These are phyloP conservation scores for Solanum hybrid DNA, from an alignment of 305 asterid species.

Conservation along the genomic window DNA sequence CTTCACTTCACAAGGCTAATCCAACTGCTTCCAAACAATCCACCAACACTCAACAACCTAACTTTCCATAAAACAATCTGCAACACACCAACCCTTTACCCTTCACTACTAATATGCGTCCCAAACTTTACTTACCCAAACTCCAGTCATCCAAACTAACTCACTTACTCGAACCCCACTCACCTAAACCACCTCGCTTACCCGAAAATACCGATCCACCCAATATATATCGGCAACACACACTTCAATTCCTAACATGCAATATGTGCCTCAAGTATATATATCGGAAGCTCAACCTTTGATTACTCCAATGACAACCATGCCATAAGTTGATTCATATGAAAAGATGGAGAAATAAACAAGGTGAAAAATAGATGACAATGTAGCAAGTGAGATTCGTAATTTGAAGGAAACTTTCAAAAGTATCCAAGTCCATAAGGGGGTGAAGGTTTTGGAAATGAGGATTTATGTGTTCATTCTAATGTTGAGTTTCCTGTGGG, in stretches of 20 bases:
- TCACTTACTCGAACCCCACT: neutral
- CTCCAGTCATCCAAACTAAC: neutral
- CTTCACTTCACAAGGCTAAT: neutral
- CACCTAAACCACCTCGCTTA: too few relatives aligned
- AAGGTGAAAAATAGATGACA: neutral
- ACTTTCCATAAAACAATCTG: too few relatives aligned
- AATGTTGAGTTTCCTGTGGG: neutral
- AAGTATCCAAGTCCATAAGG: neutral
- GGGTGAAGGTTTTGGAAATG: neutral
- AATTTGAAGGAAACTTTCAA: neutral
- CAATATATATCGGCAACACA: neutral
- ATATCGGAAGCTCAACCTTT: neutral
- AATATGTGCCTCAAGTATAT: neutral
- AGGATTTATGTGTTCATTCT: neutral
- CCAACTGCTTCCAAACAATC: neutral
- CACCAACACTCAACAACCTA: neutral
- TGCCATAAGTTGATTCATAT: neutral
- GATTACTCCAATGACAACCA: neutral
- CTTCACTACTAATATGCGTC: neutral
- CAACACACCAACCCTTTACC: neutral
- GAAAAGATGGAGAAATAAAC: neutral
- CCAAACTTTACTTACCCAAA: neutral
- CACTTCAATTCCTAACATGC: neutral
- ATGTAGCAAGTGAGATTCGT: neutral
- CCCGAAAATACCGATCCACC: neutral